These are phyloP conservation scores for Diaporthe sp. DNA, from an alignment of 2,329 filamentous ascomycete genomes.

Conservation along the genomic window DNA sequence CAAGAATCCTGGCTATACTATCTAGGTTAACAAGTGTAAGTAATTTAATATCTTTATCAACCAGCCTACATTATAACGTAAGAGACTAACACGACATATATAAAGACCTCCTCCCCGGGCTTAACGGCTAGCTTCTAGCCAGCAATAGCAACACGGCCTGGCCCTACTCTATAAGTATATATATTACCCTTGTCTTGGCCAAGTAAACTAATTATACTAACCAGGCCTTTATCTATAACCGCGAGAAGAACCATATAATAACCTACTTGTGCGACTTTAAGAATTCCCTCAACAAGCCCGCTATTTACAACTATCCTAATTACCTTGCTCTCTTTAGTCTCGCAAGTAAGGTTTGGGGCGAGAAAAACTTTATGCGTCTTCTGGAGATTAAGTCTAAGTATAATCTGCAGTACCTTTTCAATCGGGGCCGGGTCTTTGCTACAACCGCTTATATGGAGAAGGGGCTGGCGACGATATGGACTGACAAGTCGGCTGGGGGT, in stretches of 20 bases:
- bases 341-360: slow-evolving; percentile 28
- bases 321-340: slow-evolving; percentile 21
- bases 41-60: not conserved
- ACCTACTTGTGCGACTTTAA: slow-evolving; percentile 26
- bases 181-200: slow-evolving; percentile 24
- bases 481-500: slow-evolving; percentile 10
- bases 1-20: slow-evolving; percentile 21
- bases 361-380: slow-evolving; percentile 25
- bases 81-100: not conserved
- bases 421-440: slow-evolving; percentile 15
- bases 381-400: slow-evolving; percentile 30
- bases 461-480: slow-evolving; percentile 22
- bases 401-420: slow-evolving; percentile 23
- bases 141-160: slow-evolving; percentile 29
- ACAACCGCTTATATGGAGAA: slow-evolving; percentile 22
- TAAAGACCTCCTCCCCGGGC: slow-evolving; percentile 21
- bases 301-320: slow-evolving; percentile 30
- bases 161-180: slow-evolving; percentile 24
- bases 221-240: slow-evolving; percentile 19
- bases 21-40: slow-evolving; percentile 31
- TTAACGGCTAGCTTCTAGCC: slow-evolving; percentile 1
- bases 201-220: slow-evolving; percentile 29
- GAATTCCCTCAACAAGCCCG: not conserved
- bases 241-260: slow-evolving; percentile 23
- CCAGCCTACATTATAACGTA: too few relatives aligned